Evolutionary conservation across 306 rosid genomes (phyloP).

Genomic region (Alnus glutinosa): DNA sequence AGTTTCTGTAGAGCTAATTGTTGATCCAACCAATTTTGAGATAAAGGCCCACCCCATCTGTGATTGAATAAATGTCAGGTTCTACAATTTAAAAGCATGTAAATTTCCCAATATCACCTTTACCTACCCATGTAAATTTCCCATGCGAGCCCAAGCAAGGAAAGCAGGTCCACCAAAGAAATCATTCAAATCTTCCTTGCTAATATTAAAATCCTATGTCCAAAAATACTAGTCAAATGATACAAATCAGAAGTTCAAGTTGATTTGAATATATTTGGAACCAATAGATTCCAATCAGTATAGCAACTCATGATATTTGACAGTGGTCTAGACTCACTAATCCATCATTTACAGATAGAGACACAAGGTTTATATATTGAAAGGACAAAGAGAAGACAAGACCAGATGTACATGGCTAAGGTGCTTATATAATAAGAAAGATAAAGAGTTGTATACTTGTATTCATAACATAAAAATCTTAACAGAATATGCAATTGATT

Average conservation of each 20-base stretch:
- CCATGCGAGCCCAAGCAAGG: constrained; percentile 99
- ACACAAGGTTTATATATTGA: not conserved
- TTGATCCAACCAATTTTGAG: constrained; percentile 88
- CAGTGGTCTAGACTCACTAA: constrained; percentile 18
- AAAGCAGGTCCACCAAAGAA: constrained; percentile 98
- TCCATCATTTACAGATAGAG: constrained; percentile 1
- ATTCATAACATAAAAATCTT: not conserved
- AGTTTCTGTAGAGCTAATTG: constrained; percentile 78
- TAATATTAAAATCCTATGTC: constrained; percentile 75
- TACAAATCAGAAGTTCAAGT: constrained; percentile 14
- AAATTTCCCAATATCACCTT: constrained; percentile 20
- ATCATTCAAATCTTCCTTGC: constrained; percentile 58
- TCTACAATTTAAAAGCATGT: constrained; percentile 7
- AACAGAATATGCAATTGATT: not conserved
- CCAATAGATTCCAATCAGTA: constrained; percentile 7
- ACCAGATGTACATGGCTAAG: not conserved
- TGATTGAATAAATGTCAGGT: constrained; percentile 28
- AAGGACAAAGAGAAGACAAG: constrained; percentile 21
- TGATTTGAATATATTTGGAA: not conserved
- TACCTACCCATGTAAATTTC: constrained; percentile 92
- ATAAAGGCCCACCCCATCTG: constrained; percentile 98
- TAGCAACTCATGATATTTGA: not conserved
- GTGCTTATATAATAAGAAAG: not conserved
- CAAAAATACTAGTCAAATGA: constrained; percentile 38
- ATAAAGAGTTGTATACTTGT: not conserved